These are phyloP conservation scores for Neostapfia colusana DNA, from an alignment of 176 grass and related monocot genomes.

Conservation along the genomic window DNA sequence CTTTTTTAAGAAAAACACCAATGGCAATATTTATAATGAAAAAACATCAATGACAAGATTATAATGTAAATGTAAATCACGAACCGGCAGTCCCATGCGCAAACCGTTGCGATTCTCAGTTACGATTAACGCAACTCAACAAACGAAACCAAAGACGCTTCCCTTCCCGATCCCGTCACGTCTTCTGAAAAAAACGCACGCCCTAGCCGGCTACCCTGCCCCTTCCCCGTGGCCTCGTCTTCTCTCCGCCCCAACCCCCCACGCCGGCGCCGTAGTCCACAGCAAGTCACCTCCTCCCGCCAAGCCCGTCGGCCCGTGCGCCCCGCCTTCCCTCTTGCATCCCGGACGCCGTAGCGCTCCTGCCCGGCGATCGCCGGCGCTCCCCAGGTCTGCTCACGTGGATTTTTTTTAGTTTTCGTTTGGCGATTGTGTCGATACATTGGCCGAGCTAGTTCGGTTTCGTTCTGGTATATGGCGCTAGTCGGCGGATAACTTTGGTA, in stretches of 20 bases:
- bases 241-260: not conserved
- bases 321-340: not conserved
- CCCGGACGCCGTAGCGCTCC: not conserved
- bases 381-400: slow-evolving; percentile 26
- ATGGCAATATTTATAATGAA: not conserved
- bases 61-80: too few species aligned
- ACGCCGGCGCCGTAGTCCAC: slow-evolving; percentile 42
- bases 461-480: not conserved
- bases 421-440: not conserved
- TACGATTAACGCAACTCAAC: slow-evolving; percentile 28
- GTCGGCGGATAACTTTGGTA: not conserved
- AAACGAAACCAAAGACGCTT: slow-evolving; percentile 41
- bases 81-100: not conserved
- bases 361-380: slow-evolving; percentile 41
- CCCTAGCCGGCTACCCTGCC: not conserved
- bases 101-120: slow-evolving; percentile 34
- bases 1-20: not conserved
- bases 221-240: not conserved
- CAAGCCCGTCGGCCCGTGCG: not conserved
- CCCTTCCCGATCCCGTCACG: slow-evolving; percentile 54
- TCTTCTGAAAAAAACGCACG: slow-evolving; percentile 34
- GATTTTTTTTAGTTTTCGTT: not conserved
- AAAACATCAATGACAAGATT: not conserved
- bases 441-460: not conserved
- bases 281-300: slow-evolving; percentile 36